Evolutionary conservation across 352 stramenopile genomes (phyloP).

Genomic region (Phytophthora rubi): DNA sequence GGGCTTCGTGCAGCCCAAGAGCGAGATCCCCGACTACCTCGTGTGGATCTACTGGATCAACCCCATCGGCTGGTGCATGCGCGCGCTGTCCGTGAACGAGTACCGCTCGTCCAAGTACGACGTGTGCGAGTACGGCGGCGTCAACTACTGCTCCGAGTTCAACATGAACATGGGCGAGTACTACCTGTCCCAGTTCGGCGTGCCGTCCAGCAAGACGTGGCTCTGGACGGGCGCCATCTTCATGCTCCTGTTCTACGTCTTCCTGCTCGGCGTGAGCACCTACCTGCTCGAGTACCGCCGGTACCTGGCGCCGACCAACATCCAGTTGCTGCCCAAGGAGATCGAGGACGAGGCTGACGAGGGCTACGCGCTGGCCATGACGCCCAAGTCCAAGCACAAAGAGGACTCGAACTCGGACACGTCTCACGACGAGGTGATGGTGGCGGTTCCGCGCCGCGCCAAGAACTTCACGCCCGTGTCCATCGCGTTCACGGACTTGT

Average conservation of each 20-base stretch:
- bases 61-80: slow-evolving; percentile 50
- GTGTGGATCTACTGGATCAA: slow-evolving; percentile 59
- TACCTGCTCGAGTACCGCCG: slow-evolving; percentile 41
- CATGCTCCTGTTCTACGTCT: slow-evolving; percentile 37
- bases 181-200: slow-evolving; percentile 44
- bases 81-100: slow-evolving; percentile 51
- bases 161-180: slow-evolving; percentile 45
- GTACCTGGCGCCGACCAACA: slow-evolving; percentile 18
- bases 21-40: slow-evolving; percentile 40
- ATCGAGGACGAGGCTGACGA: slow-evolving; percentile 21
- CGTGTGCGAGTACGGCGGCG: slow-evolving; percentile 37
- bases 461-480: slow-evolving; percentile 35
- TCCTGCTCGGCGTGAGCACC: slow-evolving; percentile 41
- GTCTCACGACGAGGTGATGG: slow-evolving; percentile 23
- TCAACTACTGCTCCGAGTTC: slow-evolving; percentile 44
- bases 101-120: slow-evolving; percentile 42
- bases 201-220: slow-evolving; percentile 50
- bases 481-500: slow-evolving; percentile 43
- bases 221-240: slow-evolving; percentile 39
- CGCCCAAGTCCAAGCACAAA: slow-evolving; percentile 17
- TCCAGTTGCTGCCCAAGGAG: slow-evolving; percentile 17
- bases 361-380: slow-evolving; percentile 19
- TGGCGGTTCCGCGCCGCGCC: slow-evolving; percentile 19
- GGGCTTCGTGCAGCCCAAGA: slow-evolving; percentile 48
- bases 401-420: slow-evolving; percentile 19